These are phyloP conservation scores for Parastagonospora avenae DNA, from an alignment of 2,329 filamentous ascomycete genomes.

Conservation along the genomic window DNA sequence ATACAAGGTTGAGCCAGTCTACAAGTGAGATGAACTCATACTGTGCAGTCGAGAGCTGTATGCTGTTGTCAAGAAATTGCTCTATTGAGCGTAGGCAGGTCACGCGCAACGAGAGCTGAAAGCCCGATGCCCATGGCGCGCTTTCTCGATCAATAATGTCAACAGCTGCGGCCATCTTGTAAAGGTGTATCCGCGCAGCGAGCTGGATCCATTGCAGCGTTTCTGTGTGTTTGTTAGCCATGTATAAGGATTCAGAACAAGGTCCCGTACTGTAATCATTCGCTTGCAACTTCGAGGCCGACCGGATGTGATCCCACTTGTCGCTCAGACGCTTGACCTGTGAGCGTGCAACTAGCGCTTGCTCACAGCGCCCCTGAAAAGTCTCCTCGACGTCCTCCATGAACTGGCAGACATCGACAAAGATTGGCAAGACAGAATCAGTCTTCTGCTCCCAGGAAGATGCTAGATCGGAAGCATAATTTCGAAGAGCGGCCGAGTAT, in stretches of 20 bases:
- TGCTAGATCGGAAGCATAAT: conserved; percentile 40
- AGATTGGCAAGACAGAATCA: conserved; percentile 34
- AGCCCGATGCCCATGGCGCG: conserved; percentile 40
- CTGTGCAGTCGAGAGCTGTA: conserved; percentile 30
- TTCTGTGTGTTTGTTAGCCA: conserved; percentile 25
- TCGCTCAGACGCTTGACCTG: conserved; percentile 41
- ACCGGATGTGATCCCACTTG: conserved; percentile 40
- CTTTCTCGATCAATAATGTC: conserved; percentile 37
- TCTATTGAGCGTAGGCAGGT: conserved; percentile 39
- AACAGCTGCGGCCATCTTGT: conserved; percentile 32
- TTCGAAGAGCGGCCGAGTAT: conserved; percentile 34
- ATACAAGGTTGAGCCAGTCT: conserved; percentile 41
- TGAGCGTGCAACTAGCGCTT: conserved; percentile 35
- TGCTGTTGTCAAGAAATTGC: conserved; percentile 40
- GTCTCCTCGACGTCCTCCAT: conserved; percentile 45
- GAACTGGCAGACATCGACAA: conserved; percentile 41
- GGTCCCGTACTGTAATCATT: conserved; percentile 36
- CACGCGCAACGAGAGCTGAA: conserved; percentile 42
- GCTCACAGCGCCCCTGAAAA: conserved; percentile 31
- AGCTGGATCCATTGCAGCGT: conserved; percentile 41
- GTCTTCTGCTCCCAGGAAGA: conserved; percentile 37
- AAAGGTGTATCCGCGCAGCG: conserved; percentile 34
- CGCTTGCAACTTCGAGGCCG: conserved; percentile 34
- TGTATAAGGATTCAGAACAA: neutral
- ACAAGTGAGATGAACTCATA: conserved; percentile 38